Conservation (phyloP, 345 rosid species). For the Hibiscus tridactylites region DNA sequence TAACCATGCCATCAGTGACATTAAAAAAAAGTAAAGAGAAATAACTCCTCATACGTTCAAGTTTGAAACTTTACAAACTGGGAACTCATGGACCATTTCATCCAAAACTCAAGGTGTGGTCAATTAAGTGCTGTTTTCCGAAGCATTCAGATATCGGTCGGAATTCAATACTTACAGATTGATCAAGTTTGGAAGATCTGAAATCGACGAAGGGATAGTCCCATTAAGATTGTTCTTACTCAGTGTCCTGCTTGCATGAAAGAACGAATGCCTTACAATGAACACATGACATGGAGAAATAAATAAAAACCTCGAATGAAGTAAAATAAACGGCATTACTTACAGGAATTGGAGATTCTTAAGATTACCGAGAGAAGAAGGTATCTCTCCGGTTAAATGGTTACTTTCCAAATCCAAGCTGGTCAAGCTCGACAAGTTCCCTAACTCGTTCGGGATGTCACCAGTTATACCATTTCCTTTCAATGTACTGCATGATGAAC, state of each 20-base stretch:
- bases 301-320: slow-evolving; percentile 4
- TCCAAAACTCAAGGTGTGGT: not conserved
- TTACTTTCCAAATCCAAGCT: slow-evolving; percentile 88
- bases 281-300: slow-evolving; percentile 1
- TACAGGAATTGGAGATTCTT: slow-evolving; percentile 87
- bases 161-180: slow-evolving; percentile 53
- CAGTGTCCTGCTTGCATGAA: slow-evolving; percentile 51
- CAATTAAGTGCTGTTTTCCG: not conserved
- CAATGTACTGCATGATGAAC: slow-evolving; percentile 50
- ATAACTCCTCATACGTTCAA: not conserved
- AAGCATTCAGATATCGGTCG: not conserved
- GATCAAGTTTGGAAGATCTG: slow-evolving; percentile 51
- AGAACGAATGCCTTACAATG: not conserved
- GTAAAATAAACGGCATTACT: slow-evolving; percentile 25
- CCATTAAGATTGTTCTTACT: slow-evolving; percentile 84
- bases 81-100: not conserved
- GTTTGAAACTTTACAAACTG: slow-evolving; percentile 1
- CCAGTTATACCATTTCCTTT: slow-evolving; percentile 89
- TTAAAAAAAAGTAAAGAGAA: not conserved
- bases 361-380: slow-evolving; percentile 72
- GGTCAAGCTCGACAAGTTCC: slow-evolving; percentile 71
- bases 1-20: slow-evolving; percentile 11
- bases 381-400: slow-evolving; percentile 70
- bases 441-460: slow-evolving; percentile 71
- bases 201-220: slow-evolving; percentile 60